Base-by-base conservation (phyloP, 108 stramenopile genomes). In the Schizochytrium sp. region DNA sequence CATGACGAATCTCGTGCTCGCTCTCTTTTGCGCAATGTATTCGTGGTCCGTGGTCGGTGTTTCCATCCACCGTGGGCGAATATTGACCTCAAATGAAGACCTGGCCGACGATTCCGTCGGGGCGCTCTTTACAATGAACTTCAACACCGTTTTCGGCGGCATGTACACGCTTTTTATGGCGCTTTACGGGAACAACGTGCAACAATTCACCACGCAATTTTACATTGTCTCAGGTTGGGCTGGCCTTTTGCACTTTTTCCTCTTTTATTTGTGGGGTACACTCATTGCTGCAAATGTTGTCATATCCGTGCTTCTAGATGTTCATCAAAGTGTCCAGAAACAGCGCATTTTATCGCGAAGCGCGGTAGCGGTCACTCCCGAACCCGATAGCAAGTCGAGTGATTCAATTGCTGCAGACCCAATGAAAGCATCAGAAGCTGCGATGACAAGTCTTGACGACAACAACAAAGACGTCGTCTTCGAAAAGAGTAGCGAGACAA, bases 31-130 rank as follows among this genome's bases (percentile, higher is more conserved):
- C 51, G 51, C 51, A 43, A 83, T 83, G 76, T 83, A 83, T 45
- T 83, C 76, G 23, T 83, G 76, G 76, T 83, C 76, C 44, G 76
- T 83, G n/a, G 5, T 83, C 23, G 76, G 76, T 12, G 51, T 83
- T 25, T 47, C 45, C 10, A 47, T 83, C 48, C 45, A 53, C 4
- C 48, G 51, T 12, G 76, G 18, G 3, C 48, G 3, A 6, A n/a
- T 83, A 8, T 8, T 83, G 1, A 47, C 25, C 10, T 53, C 76
- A 12, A 83, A 34, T 34, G 76, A 53, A 12, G 76, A 21, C 6
- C 51, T 83, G 10, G 5, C 8, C 5, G n/a, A 83, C 76, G n/a
- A 83, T 23, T 55, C 76, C 6, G 51, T 10, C 51, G 76, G 76
- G 10, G 28, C 76, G 51, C 45, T 83, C 1, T 83, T 28, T 45